A percentile compares a stretch with the other conserved stretches of the same genome.
phyloP scores from a whole-genome alignment of 164 flowering plant species.

The Nymphaea thermarum region DNA sequence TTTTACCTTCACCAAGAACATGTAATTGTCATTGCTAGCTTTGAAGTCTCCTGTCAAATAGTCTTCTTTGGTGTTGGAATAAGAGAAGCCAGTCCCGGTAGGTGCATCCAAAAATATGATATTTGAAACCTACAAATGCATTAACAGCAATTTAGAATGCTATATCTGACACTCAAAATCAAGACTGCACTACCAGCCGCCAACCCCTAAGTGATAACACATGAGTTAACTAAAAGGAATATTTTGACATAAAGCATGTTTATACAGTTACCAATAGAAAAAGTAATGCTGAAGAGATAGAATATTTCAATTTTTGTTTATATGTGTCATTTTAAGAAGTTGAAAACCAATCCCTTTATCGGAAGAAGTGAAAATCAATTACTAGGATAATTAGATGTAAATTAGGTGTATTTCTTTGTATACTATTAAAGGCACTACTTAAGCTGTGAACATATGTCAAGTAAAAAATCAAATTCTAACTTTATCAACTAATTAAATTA shows the following conservation, averaged over 20 bases:
- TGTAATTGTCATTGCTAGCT: not conserved
- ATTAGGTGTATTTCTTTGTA: too few species aligned
- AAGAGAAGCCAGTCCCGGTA: conserved; percentile 3
- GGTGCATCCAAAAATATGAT: conserved; percentile 2
- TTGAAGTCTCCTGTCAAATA: conserved; percentile 1
- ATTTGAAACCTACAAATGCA: not conserved
- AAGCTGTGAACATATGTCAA: too few species aligned
- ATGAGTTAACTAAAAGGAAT: not conserved
- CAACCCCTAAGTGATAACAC: not conserved
- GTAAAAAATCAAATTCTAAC: too few species aligned
- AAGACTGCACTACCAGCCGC: not conserved
- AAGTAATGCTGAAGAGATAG: too few species aligned
- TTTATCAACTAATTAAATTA: too few species aligned
- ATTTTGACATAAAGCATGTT: not conserved
- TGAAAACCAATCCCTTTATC: too few species aligned
- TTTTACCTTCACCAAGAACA: conserved; percentile 3
- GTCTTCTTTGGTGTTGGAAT: not conserved
- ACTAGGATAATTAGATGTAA: too few species aligned
- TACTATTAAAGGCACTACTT: too few species aligned
- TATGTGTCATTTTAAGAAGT: too few species aligned
- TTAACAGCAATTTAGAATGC: not conserved
- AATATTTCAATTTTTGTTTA: too few species aligned
- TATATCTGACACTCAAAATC: not conserved
- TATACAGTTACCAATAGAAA: not conserved
- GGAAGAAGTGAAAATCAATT: too few species aligned